Conservation (phyloP, 768 basidiomycete genomes). For the Auricularia cornea region DNA sequence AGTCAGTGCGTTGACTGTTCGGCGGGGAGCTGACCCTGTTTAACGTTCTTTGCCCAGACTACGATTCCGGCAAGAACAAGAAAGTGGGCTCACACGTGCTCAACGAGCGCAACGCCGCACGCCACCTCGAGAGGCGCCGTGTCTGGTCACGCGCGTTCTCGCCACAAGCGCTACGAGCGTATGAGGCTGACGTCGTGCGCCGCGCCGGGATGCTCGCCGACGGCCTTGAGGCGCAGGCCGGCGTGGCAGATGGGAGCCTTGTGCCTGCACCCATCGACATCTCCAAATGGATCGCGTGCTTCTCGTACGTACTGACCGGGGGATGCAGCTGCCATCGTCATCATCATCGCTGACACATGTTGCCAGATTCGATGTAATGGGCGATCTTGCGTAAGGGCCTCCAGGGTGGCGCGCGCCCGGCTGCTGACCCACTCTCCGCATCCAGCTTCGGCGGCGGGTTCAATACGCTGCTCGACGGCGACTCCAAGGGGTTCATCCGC, state of each 20-base stretch:
- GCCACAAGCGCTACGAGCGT: neutral
- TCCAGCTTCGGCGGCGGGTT: neutral
- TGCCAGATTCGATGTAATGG: neutral
- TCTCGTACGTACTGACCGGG: neutral
- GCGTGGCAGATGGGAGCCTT: too few relatives aligned
- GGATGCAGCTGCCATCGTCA: neutral
- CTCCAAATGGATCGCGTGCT: neutral
- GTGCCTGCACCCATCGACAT: neutral
- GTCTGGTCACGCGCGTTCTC: neutral
- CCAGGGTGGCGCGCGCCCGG: too few relatives aligned
- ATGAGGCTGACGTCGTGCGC: neutral
- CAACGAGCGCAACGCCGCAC: neutral
- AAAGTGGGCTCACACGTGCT: neutral
- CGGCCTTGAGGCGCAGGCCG: neutral
- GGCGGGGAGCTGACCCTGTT: too few relatives aligned
- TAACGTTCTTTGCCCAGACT: neutral
- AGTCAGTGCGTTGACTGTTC: neutral
- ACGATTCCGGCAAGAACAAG: neutral
- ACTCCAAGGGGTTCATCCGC: neutral
- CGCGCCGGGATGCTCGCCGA: neutral
- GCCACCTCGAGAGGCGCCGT: neutral
- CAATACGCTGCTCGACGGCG: neutral
- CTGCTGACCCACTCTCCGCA: too few relatives aligned
- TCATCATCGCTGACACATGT: neutral
- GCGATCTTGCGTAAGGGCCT: neutral